Conservation (phyloP, 345 rosid genomes). For the Salix koriyanagi region DNA sequence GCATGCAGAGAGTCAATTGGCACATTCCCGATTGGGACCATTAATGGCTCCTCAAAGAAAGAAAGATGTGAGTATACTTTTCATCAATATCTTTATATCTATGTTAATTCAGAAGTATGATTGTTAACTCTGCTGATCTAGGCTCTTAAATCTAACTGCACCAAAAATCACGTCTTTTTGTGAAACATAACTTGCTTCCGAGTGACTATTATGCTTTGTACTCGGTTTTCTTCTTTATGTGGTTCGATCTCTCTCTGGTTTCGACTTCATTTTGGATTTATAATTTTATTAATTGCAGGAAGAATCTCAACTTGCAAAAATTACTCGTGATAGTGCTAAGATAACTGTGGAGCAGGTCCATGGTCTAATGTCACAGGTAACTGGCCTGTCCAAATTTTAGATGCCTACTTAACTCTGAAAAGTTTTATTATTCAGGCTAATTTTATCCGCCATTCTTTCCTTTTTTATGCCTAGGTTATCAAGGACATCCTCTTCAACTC, state of each 20-base stretch:
- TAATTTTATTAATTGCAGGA: constrained; percentile 51
- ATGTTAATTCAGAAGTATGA: background rate
- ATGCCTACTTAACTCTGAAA: background rate
- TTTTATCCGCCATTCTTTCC: background rate
- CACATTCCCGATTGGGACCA: constrained; percentile 80
- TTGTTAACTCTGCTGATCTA: background rate
- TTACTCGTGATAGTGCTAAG: constrained; percentile 93
- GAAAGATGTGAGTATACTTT: constrained; percentile 66
- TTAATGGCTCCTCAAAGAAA: constrained; percentile 61
- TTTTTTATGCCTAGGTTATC: constrained; percentile 53
- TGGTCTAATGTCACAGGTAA: constrained; percentile 99
- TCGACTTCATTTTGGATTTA: background rate
- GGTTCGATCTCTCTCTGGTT: background rate
- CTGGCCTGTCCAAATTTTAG: background rate
- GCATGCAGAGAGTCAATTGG: constrained; percentile 89
- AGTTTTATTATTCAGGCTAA: background rate
- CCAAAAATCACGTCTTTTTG: background rate
- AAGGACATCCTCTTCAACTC: constrained; percentile 95
- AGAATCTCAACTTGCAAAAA: constrained; percentile 93
- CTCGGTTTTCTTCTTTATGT: background rate
- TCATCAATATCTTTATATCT: background rate
- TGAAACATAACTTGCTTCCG: background rate
- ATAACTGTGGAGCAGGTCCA: constrained; percentile 97
- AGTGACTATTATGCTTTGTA: background rate
- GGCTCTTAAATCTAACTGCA: background rate